Conservation (phyloP, 2,329 filamentous ascomycete genomes). For the Dactylellina parvicollis region DNA sequence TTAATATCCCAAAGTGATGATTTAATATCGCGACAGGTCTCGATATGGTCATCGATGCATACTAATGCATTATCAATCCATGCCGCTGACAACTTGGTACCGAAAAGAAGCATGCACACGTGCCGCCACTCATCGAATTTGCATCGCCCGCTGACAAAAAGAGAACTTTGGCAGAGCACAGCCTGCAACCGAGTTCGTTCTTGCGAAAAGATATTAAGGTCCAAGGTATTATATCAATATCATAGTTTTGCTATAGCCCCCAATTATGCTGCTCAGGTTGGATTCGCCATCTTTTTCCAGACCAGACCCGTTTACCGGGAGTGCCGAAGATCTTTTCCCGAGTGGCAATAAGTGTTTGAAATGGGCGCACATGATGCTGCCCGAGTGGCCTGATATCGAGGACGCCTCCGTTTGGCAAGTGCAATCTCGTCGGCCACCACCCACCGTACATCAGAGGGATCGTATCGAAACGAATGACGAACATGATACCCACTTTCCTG, state of each 20-base stretch:
- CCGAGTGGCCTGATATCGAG: slow-evolving; percentile 47
- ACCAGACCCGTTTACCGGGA: slow-evolving; percentile 10
- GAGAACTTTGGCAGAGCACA: neutral
- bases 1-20: neutral
- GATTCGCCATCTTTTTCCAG: neutral
- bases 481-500: neutral
- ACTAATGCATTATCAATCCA: slow-evolving; percentile 40
- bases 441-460: slow-evolving; percentile 1
- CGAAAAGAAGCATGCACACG: slow-evolving; percentile 11
- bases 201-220: too few species aligned
- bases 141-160: neutral
- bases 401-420: slow-evolving; percentile 7
- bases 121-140: neutral
- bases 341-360: slow-evolving; percentile 14
- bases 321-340: slow-evolving; percentile 35
- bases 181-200: too few species aligned
- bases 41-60: slow-evolving; percentile 8
- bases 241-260: neutral
- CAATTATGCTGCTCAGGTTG: neutral
- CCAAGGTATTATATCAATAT: neutral
- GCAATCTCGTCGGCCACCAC: neutral
- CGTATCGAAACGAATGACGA: slow-evolving; percentile 7
- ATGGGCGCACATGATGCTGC: slow-evolving; percentile 14
- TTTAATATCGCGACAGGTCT: neutral
- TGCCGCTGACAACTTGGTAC: slow-evolving; percentile 1